phyloP scores from a whole-genome alignment of 352 stramenopile genomes.

The Phytopythium litorale region DNA sequence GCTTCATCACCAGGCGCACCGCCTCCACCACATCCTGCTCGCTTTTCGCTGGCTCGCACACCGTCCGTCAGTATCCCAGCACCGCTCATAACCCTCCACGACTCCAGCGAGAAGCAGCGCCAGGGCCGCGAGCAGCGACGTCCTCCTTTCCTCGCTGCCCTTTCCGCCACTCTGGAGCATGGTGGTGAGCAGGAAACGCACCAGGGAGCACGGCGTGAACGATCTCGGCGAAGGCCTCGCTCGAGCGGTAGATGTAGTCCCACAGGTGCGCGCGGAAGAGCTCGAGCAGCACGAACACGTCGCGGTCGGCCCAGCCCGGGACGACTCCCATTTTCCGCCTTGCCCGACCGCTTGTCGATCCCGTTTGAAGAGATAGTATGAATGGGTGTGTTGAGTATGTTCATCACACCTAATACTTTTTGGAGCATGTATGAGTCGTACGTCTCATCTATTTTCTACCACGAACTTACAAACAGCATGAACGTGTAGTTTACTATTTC shows the following conservation, averaged over 20 bases:
- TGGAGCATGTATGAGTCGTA: too few relatives aligned
- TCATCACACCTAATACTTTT: too few relatives aligned
- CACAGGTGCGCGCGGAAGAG: conserved; percentile 47
- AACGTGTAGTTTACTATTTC: too few relatives aligned
- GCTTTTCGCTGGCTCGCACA: conserved; percentile 22
- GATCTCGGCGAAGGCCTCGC: conserved; percentile 35
- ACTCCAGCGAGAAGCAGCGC: neutral
- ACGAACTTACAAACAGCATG: too few relatives aligned
- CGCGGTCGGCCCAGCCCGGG: conserved; percentile 44
- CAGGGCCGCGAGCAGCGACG: too few relatives aligned
- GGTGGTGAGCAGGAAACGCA: neutral
- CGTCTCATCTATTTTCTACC: too few relatives aligned
- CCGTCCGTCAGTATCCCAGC: neutral
- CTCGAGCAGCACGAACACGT: conserved; percentile 47
- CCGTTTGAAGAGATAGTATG: neutral
- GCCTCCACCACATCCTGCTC: conserved; percentile 36
- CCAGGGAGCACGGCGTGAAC: conserved; percentile 37
- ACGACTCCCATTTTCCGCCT: conserved; percentile 26
- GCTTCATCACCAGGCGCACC: conserved; percentile 47
- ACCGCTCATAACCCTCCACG: neutral
- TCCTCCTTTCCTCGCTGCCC: neutral
- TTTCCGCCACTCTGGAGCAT: neutral
- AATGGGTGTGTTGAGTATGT: too few relatives aligned
- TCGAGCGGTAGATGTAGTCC: conserved; percentile 59
- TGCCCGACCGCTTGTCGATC: conserved; percentile 2